Evolutionary conservation across 352 stramenopile genomes (phyloP).

Genomic region (Phytophthora palmivora): DNA sequence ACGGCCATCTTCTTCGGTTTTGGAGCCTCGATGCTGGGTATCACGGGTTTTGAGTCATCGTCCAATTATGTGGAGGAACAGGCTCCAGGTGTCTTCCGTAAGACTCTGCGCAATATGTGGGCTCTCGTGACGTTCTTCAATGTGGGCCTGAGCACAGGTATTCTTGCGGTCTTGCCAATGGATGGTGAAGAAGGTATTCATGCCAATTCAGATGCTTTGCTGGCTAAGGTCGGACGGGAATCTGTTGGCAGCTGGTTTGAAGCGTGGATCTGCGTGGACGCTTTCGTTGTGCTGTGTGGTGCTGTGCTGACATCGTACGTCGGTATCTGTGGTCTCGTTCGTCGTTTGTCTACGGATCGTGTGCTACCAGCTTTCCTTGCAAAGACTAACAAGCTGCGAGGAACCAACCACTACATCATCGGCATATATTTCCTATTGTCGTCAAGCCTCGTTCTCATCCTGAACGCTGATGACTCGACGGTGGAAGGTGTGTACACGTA

Average conservation of each 20-base stretch:
- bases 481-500: conserved; percentile 88
- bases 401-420: conserved; percentile 80
- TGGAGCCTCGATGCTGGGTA: conserved; percentile 83
- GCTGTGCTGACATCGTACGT: conserved; percentile 87
- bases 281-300: conserved; percentile 87
- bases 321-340: conserved; percentile 75
- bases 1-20: conserved; percentile 80
- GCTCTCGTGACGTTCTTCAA: conserved; percentile 84
- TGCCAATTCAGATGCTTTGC: conserved; percentile 49
- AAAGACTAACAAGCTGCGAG: conserved; percentile 55
- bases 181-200: conserved; percentile 49
- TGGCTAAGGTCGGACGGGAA: conserved; percentile 60
- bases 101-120: conserved; percentile 84
- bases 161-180: conserved; percentile 75
- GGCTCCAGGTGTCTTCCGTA: conserved; percentile 74
- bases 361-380: conserved; percentile 57
- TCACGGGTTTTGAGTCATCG: conserved; percentile 90
- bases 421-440: conserved; percentile 66
- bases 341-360: conserved; percentile 74
- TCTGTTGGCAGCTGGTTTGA: conserved; percentile 46
- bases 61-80: conserved; percentile 91
- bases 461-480: conserved; percentile 70
- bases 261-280: conserved; percentile 70
- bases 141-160: conserved; percentile 63
- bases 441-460: conserved; percentile 65